These are phyloP conservation scores for Chrysoporthe austroafricana DNA, from an alignment of 2,329 filamentous ascomycete genomes.

Conservation along the genomic window DNA sequence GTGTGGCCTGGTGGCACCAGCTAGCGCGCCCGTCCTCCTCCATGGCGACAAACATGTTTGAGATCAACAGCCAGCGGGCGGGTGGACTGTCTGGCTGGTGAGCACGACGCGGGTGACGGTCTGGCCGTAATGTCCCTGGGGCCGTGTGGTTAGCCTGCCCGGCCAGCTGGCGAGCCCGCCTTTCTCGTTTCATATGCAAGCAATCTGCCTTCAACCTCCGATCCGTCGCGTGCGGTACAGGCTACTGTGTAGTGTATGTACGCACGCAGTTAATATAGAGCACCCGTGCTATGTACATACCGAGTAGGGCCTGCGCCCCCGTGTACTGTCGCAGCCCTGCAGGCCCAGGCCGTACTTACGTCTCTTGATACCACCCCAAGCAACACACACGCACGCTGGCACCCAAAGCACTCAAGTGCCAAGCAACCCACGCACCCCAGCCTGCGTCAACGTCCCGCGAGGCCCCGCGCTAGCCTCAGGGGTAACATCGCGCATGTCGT, in stretches of 20 bases:
- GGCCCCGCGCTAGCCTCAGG: constrained; percentile 24
- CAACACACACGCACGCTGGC: background rate
- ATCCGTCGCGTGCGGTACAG: constrained; percentile 9
- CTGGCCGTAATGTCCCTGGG: background rate
- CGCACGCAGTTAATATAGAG: background rate
- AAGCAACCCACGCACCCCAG: background rate
- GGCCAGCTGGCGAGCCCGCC: background rate
- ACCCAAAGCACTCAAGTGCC: background rate
- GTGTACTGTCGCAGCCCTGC: too few relatives aligned
- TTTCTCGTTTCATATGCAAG: constrained; percentile 27
- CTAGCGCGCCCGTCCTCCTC: background rate
- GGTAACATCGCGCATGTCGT: constrained; percentile 15
- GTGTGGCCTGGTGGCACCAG: too few relatives aligned
- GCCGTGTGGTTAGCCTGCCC: background rate
- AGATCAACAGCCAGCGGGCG: background rate
- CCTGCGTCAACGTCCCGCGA: constrained; percentile 8
- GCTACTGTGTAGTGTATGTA: background rate
- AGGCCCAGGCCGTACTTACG: background rate
- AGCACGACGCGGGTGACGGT: background rate
- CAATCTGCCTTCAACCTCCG: constrained; percentile 27
- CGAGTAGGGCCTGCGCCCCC: background rate
- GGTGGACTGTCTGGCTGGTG: too few relatives aligned
- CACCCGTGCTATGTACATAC: background rate
- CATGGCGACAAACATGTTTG: background rate
- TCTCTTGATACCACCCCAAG: background rate